Evolutionary conservation across 2,329 filamentous ascomycete species (phyloP).

Genomic region (Phialophora tarda): DNA sequence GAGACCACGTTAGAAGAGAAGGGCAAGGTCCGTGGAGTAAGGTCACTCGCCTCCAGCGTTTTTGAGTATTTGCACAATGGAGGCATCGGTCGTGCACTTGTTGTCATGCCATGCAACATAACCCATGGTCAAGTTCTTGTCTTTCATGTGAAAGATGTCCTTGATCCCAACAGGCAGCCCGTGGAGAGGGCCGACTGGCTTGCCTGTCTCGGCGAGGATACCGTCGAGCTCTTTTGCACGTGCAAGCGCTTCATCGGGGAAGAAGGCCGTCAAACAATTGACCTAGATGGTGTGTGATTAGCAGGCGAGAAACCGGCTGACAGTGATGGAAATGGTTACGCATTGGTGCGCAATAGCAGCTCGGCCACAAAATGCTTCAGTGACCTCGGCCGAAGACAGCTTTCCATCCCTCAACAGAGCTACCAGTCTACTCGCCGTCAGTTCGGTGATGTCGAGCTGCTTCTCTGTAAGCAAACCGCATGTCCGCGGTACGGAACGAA

Average conservation of each 20-base stretch:
- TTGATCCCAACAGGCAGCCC: constrained; percentile 64
- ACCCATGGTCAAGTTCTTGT: constrained; percentile 39
- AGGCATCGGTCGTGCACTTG: constrained; percentile 39
- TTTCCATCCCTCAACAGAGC: constrained; percentile 51
- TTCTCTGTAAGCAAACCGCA: constrained; percentile 26
- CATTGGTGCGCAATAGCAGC: constrained; percentile 55
- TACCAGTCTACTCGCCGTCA: constrained; percentile 52
- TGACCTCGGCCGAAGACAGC: constrained; percentile 53
- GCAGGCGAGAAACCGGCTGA: not conserved
- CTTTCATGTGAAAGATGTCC: constrained; percentile 47
- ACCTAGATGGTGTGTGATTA: constrained; percentile 19
- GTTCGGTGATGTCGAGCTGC: constrained; percentile 58
- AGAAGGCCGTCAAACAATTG: constrained; percentile 57
- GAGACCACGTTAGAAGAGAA: not conserved
- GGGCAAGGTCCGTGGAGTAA: too few relatives aligned
- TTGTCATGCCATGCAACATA: constrained; percentile 42
- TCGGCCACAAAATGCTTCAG: constrained; percentile 60
- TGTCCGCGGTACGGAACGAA: constrained; percentile 22
- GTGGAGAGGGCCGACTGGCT: constrained; percentile 47
- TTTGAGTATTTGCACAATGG: constrained; percentile 41
- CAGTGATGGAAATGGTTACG: constrained; percentile 11
- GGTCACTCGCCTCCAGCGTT: constrained; percentile 38
- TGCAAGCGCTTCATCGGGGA: constrained; percentile 56
- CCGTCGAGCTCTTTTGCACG: constrained; percentile 56
- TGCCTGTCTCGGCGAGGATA: constrained; percentile 41